Evolutionary conservation across 768 basidiomycete genomes (phyloP).

Genomic region (Hortiboletus flavorubellus): DNA sequence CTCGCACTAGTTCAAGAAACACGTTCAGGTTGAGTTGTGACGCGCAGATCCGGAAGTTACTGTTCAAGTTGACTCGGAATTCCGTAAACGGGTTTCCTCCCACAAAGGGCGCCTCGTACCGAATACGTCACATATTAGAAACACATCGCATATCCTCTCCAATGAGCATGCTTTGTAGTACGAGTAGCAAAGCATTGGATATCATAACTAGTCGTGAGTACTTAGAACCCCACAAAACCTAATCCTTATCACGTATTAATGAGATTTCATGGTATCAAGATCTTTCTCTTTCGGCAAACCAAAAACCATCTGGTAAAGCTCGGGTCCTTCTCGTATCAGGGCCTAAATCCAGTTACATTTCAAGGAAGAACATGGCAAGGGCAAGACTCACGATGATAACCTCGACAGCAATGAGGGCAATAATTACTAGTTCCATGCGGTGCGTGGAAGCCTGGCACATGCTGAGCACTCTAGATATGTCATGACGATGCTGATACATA

Average conservation of each 20-base stretch:
- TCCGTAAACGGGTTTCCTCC: too few relatives aligned
- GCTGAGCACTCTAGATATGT: neutral
- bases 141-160: too few relatives aligned
- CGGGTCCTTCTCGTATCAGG: conserved; percentile 74
- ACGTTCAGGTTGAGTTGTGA: too few relatives aligned
- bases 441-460: conserved; percentile 74
- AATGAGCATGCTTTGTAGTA: too few relatives aligned
- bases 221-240: too few relatives aligned
- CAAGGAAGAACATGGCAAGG: neutral
- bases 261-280: neutral
- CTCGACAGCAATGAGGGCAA: conserved; percentile 90
- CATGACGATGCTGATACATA: conserved; percentile 3
- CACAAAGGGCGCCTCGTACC: too few relatives aligned
- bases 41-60: too few relatives aligned
- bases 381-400: conserved; percentile 72
- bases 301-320: conserved; percentile 58
- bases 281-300: conserved; percentile 18
- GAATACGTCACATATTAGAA: too few relatives aligned
- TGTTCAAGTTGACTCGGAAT: too few relatives aligned
- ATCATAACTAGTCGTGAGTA: too few relatives aligned
- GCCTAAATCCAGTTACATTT: conserved; percentile 41
- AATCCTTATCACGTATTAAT: neutral
- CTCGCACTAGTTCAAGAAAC: too few relatives aligned
- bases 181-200: too few relatives aligned
- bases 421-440: conserved; percentile 95